Percentiles rank a stretch among this genome's conserved stretches.
These are phyloP conservation scores for Tetramitus jugosus DNA, from an alignment of 208 protist species.

Conservation along the genomic window DNA sequence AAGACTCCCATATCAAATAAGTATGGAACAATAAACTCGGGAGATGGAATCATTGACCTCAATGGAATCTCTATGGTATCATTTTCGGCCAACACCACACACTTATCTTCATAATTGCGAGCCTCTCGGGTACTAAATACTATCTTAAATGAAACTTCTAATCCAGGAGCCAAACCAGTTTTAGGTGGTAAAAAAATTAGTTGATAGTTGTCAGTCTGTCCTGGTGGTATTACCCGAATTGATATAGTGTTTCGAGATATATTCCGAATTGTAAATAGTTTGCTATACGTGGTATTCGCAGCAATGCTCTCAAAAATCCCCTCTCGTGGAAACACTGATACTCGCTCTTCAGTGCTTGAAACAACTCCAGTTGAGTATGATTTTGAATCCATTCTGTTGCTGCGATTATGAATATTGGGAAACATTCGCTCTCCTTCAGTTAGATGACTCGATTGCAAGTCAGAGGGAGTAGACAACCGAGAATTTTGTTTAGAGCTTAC, in stretches of 20 bases:
- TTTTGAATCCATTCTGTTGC: too few species aligned
- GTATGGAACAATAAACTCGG: background rate
- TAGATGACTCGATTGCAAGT: too few species aligned
- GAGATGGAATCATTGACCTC: background rate
- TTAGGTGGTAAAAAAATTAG: background rate
- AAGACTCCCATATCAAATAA: conserved; percentile 2
- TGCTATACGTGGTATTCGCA: background rate
- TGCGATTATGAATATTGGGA: too few species aligned
- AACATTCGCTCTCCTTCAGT: too few species aligned
- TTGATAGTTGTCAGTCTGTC: background rate
- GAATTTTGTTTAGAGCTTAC: too few species aligned
- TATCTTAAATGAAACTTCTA: background rate
- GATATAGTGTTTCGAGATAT: background rate
- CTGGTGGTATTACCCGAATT: background rate
- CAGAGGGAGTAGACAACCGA: too few species aligned
- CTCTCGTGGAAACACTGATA: background rate
- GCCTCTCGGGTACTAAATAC: background rate
- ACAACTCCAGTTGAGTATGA: too few species aligned
- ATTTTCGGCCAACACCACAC: background rate
- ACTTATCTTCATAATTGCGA: background rate
- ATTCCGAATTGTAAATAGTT: conserved; percentile 1
- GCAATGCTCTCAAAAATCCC: background rate
- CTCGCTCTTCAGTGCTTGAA: background rate
- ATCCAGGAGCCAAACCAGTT: conserved; percentile 9
- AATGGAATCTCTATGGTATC: background rate